Base-by-base conservation (phyloP, 2,329 filamentous ascomycete species). In the Talaromyces amestolkiae region DNA sequence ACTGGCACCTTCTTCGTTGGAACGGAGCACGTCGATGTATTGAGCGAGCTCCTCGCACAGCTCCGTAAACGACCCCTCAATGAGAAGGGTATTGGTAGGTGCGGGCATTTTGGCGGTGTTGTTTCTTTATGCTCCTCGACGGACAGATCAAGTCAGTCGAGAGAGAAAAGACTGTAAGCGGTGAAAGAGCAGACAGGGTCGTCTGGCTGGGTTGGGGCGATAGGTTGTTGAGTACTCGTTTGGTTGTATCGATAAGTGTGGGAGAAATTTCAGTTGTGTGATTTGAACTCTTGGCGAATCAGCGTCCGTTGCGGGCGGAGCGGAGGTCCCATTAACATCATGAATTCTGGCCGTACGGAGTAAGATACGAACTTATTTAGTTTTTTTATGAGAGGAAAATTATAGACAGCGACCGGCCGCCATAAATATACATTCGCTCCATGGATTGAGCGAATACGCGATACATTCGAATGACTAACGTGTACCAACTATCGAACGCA, bases 1-100 rank as follows among this genome's bases (percentile, higher is more conserved):
- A 61, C 79, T 80, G 69, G 79, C 79, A 69, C 85, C 85, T 58
- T 31, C 65, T 68, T 86, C 84, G 72, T 81, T 84, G 70, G 91
- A 90, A 75, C 91, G 90, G 77, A 93, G 87, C 72, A 89, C 84
- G 80, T 96, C 92, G 78, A 99, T 85, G 82, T 96, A 97, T 74
- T 93, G 91, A 79, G 94, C 93, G 84, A 99, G 91, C 83, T 99
- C 95, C 80, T 91, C 89, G 75, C 91, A 89, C 77, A 97, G 89
- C 83, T 98, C 95, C 79, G 93, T 89, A 80, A 97, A 97, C 74
- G 88, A 87, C 79, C 95, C 95, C 84, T 99, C 95, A 80, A 99
- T 87, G 72, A 89, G 82, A 72, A 88, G 84, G 74, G 86, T 87
- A 71, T 83, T 88, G 66, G 85, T 82, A 68, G 86, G 82, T 72